phyloP scores from a whole-genome alignment of 129 eudicot genomes.

The Logfia minima region DNA sequence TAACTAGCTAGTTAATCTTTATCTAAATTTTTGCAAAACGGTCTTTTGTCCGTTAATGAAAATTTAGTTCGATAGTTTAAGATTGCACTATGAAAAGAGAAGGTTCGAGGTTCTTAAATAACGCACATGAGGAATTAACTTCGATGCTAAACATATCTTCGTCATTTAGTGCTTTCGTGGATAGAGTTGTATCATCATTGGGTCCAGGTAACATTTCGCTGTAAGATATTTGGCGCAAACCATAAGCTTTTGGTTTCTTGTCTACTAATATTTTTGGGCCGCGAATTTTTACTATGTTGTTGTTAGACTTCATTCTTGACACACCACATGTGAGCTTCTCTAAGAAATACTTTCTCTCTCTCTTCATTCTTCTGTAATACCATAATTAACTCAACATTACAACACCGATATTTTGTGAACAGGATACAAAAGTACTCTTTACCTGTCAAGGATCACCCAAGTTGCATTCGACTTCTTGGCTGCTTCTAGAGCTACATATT shows the following conservation, averaged over 20 bases:
- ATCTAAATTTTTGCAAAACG: not conserved
- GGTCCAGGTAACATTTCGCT: constrained; percentile 36
- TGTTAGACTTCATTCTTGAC: not conserved
- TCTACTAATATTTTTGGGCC: not conserved
- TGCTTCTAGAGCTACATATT: constrained; percentile 31
- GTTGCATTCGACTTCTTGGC: constrained; percentile 28
- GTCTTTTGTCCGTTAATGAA: not conserved
- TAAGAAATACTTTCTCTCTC: not conserved
- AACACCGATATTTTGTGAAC: too few species aligned
- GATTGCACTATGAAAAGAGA: too few species aligned
- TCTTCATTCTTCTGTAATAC: not conserved
- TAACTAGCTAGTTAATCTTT: too few species aligned
- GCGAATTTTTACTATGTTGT: not conserved
- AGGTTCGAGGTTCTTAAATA: too few species aligned
- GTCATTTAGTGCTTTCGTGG: constrained; percentile 22
- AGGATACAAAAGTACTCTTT: not conserved
- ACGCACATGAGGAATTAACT: constrained; percentile 39
- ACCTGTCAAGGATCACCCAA: constrained; percentile 49
- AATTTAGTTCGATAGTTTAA: too few species aligned
- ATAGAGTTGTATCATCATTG: constrained; percentile 13
- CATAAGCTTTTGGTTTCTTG: too few species aligned
- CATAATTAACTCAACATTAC: too few species aligned
- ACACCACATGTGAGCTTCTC: not conserved
- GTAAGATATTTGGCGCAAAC: constrained; percentile 2
- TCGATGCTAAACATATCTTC: constrained; percentile 50